Percentiles rank a stretch among this genome's conserved stretches.
Evolutionary conservation across 495 filamentous ascomycete genomes (phyloP).

Genomic region (Hyaloscypha finlandica): DNA sequence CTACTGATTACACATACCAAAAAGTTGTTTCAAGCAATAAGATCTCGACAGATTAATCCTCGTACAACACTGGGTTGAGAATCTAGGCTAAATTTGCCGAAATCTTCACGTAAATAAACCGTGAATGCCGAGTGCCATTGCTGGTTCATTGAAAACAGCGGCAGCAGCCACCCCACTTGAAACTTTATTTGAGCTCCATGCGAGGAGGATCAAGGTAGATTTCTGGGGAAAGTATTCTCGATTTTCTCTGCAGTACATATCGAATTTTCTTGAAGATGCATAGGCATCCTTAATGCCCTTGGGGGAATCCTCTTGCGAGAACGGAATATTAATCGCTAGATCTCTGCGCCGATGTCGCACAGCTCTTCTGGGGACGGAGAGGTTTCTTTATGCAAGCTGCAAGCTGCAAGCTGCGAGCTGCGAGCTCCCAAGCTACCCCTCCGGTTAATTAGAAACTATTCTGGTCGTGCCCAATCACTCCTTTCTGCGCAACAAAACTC

Average conservation of each 20-base stretch:
- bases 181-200: no score
- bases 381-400: not conserved
- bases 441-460: not conserved
- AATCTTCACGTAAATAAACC: no score
- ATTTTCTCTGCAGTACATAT: not conserved
- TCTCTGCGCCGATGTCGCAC: not conserved
- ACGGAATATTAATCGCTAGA: not conserved
- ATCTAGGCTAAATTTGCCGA: no score
- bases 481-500: not conserved
- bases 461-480: not conserved
- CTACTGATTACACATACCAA: no score
- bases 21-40: no score
- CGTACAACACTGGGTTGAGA: no score
- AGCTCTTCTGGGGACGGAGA: not conserved
- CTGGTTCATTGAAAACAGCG: no score
- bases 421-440: not conserved
- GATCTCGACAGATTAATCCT: no score
- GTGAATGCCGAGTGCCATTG: no score
- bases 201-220: no score
- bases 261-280: not conserved
- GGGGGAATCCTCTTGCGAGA: not conserved
- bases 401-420: not conserved
- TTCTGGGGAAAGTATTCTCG: not conserved
- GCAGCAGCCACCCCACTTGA: no score
- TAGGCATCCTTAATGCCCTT: not conserved